These are phyloP conservation scores for Ophiocordyceps robertsii DNA, from an alignment of 2,329 filamentous ascomycete genomes.

Conservation along the genomic window DNA sequence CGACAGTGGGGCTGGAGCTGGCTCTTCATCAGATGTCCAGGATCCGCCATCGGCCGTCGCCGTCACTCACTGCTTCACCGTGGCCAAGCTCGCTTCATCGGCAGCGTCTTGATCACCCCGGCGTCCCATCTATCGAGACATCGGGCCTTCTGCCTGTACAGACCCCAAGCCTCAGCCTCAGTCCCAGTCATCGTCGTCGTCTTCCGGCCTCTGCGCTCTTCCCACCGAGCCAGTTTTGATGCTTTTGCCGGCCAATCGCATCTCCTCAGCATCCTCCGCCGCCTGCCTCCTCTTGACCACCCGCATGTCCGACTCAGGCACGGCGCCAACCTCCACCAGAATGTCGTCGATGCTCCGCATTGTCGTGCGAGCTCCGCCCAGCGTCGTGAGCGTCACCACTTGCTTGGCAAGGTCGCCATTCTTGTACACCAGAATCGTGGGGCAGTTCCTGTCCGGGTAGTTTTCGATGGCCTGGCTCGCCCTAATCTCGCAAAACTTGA, in stretches of 20 bases:
- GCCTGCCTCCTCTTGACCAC: slow-evolving; percentile 49
- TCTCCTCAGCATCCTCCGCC: slow-evolving; percentile 47
- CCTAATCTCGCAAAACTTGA: slow-evolving; percentile 96
- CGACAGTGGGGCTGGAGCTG: no score
- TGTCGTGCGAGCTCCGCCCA: slow-evolving; percentile 59
- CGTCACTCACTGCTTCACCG: no score
- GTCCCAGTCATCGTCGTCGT: slow-evolving; percentile 49
- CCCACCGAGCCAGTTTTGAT: slow-evolving; percentile 37
- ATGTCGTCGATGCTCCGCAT: slow-evolving; percentile 68
- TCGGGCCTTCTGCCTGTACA: background rate
- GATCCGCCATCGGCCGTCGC: no score
- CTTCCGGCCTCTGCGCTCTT: slow-evolving; percentile 23
- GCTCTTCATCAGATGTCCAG: no score
- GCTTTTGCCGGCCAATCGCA: slow-evolving; percentile 34
- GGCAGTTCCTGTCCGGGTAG: slow-evolving; percentile 89
- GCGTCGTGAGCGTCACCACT: slow-evolving; percentile 71
- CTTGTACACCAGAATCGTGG: slow-evolving; percentile 84
- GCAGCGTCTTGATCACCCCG: background rate
- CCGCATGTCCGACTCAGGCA: slow-evolving; percentile 67
- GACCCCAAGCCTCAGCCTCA: slow-evolving; percentile 22
- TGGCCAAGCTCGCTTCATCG: no score
- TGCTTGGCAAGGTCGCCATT: slow-evolving; percentile 88
- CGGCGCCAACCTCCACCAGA: slow-evolving; percentile 68
- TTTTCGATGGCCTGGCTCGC: slow-evolving; percentile 90
- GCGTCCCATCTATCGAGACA: background rate